Base-by-base conservation (phyloP, 139 green algal genomes). In the Eudorina sp. region DNA sequence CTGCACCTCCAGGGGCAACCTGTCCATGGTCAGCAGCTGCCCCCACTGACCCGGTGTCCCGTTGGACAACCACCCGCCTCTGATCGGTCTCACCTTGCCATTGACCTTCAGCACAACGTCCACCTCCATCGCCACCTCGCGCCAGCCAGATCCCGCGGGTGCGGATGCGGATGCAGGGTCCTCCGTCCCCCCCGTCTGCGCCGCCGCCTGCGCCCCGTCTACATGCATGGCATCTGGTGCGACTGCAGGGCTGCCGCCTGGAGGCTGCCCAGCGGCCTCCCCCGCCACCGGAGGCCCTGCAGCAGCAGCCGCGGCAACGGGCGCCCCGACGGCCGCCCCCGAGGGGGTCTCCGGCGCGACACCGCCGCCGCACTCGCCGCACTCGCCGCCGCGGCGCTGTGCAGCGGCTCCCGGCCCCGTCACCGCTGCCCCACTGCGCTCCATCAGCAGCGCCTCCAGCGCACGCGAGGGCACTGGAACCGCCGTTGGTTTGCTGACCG, bases 21-120 rank as follows among this genome's bases (percentile, higher is more conserved):
- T n/a, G n/a, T n/a, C n/a, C n/a, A n/a, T n/a, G n/a, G n/a, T n/a
- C n/a, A n/a, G n/a, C n/a, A n/a, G n/a, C n/a, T n/a, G n/a, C n/a
- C 48, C 48, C 48, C 48, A 55, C 9, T 55, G 48, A 55, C 11
- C 48, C 11, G 48, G 48, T 55, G 11, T 55, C 11, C 48, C 48
- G 48, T n/a, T n/a, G n/a, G n/a, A n/a, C n/a, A 16, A 66, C 55
- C 55, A 66, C n/a, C 55, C 55, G 29, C 55, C 4, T 66, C 21
- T 25, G 21, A 66, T 23, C 62, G 19, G 19, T 8, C 77, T 51
- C 64, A 87, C 81, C 81, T 87, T 87, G n/a, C 81, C 81, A n/a
- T 87, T 87, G 38, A 87, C 62, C 62, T 41, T 34, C 9, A 87
- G 64, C 31, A 66, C 45, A 5, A 87, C 81, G 31, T 87, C 81